A percentile compares a stretch with the other conserved stretches of the same genome.
phyloP scores from a whole-genome alignment of 805 yeast genomes.

The Tetrapisispora taiwanensis region DNA sequence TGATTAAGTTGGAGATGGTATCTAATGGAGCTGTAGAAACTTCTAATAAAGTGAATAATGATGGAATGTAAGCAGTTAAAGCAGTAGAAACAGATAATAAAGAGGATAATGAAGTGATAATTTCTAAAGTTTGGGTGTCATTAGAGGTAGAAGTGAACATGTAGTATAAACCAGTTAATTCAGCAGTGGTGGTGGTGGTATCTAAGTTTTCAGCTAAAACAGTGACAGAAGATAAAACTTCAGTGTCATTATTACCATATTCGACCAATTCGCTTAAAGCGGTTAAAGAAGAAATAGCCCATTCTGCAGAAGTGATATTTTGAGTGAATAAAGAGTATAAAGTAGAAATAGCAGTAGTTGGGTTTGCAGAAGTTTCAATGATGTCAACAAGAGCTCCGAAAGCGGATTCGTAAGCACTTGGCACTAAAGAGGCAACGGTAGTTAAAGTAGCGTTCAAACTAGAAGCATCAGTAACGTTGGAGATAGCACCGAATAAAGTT shows the following conservation, averaged over 20 bases:
- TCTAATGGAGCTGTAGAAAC: constrained; percentile 18
- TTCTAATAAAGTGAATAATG: constrained; percentile 15
- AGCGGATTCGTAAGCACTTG: constrained; percentile 10
- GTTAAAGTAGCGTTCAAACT: constrained; percentile 10
- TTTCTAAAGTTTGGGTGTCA: constrained; percentile 13
- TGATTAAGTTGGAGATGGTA: constrained; percentile 17
- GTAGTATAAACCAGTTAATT: constrained; percentile 16
- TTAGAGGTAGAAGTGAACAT: constrained; percentile 17
- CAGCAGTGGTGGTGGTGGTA: constrained; percentile 16
- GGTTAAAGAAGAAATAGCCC: constrained; percentile 16
- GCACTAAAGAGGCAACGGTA: constrained; percentile 6
- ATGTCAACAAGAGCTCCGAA: constrained; percentile 13
- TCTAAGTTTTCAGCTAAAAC: constrained; percentile 14
- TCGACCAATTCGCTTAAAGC: constrained; percentile 13
- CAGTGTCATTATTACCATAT: constrained; percentile 13
- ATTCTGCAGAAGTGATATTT: constrained; percentile 16
- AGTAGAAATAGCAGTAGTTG: constrained; percentile 11
- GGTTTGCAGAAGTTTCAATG: constrained; percentile 10
- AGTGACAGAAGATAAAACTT: constrained; percentile 13
- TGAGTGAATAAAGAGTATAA: constrained; percentile 12
- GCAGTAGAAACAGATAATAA: constrained; percentile 9
- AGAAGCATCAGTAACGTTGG: constrained; percentile 1
- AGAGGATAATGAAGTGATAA: constrained; percentile 6
- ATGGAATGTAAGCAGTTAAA: constrained; percentile 14
- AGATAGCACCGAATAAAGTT: constrained; percentile 12